These are phyloP conservation scores for Ophiosphaerella herpotricha DNA, from an alignment of 2,329 filamentous ascomycete genomes.

Conservation along the genomic window DNA sequence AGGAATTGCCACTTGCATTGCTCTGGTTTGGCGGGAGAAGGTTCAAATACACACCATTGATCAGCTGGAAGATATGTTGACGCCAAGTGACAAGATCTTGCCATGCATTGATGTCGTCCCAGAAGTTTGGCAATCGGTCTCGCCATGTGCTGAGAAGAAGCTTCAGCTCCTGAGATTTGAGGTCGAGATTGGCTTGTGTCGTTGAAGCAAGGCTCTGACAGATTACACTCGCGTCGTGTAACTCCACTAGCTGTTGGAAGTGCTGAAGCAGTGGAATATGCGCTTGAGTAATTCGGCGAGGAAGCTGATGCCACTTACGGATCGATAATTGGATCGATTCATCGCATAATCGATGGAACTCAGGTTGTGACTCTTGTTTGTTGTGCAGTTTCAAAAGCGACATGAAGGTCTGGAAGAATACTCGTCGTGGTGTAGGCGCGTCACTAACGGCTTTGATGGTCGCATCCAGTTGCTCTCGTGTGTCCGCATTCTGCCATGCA, in stretches of 20 bases:
- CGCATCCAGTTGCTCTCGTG: slow-evolving; percentile 85
- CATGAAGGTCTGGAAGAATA: slow-evolving; percentile 99
- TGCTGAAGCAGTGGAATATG: slow-evolving; percentile 95
- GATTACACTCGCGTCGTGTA: slow-evolving; percentile 97
- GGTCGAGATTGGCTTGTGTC: slow-evolving; percentile 81
- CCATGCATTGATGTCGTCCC: slow-evolving; percentile 99
- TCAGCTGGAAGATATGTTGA: slow-evolving; percentile 97
- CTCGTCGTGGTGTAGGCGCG: slow-evolving; percentile 87
- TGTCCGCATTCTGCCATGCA: slow-evolving; percentile 86
- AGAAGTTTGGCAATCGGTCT: slow-evolving; percentile 92
- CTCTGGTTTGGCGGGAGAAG: slow-evolving; percentile 76
- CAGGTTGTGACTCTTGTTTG: slow-evolving; percentile 76
- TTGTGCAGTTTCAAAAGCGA: slow-evolving; percentile 91
- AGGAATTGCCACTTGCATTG: slow-evolving; percentile 86
- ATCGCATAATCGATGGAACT: slow-evolving; percentile 90
- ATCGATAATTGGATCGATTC: slow-evolving; percentile 98
- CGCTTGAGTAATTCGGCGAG: slow-evolving; percentile 87
- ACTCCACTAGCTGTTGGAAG: slow-evolving; percentile 95
- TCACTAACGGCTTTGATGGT: slow-evolving; percentile 98
- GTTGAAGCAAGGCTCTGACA: slow-evolving; percentile 88
- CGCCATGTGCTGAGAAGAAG: slow-evolving; percentile 92
- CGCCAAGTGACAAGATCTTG: slow-evolving; percentile 99
- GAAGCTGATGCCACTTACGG: slow-evolving; percentile 98
- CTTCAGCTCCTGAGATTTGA: slow-evolving; percentile 95
- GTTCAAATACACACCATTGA: slow-evolving; percentile 90